Conservation (phyloP, 1,139 yeast genomes). For the Suhomyces bribrorum region DNA sequence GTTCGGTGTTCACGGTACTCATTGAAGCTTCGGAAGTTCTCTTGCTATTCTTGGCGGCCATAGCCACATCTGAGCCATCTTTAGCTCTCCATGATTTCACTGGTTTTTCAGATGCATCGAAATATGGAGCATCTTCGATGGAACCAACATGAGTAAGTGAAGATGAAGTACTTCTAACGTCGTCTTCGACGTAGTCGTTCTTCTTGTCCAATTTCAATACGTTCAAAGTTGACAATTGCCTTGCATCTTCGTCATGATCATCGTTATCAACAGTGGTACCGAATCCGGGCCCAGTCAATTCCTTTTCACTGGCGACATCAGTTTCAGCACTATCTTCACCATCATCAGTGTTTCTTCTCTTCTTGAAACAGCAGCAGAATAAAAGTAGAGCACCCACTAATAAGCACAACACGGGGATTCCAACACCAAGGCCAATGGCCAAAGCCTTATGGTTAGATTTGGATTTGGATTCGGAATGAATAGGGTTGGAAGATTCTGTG, state of each 20-base stretch:
- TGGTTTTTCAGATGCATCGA: conserved; percentile 43
- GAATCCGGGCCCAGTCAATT: conserved; percentile 38
- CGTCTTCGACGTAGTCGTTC: conserved; percentile 21
- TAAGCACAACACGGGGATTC: conserved; percentile 62
- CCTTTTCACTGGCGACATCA: conserved; percentile 40
- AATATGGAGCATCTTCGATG: conserved; percentile 27
- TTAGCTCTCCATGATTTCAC: conserved; percentile 77
- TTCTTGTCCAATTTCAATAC: conserved; percentile 52
- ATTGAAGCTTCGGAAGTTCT: conserved; percentile 65
- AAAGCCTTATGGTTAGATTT: conserved; percentile 44
- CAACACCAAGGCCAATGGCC: conserved; percentile 90
- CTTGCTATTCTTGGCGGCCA: conserved; percentile 19
- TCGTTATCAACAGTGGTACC: conserved; percentile 35
- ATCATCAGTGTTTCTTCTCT: conserved; percentile 35
- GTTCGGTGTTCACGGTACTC: conserved; percentile 86
- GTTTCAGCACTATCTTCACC: conserved; percentile 27
- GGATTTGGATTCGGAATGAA: conserved; percentile 17
- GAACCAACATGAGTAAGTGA: conserved; percentile 42
- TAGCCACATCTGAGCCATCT: conserved; percentile 28
- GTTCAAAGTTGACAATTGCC: conserved; percentile 51
- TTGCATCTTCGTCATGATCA: conserved; percentile 35
- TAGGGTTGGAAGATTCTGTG: conserved; percentile 17
- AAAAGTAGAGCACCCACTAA: conserved; percentile 50
- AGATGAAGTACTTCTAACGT: conserved; percentile 31
- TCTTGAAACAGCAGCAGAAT: conserved; percentile 59